Evolutionary conservation across 2,329 filamentous ascomycete species (phyloP).

Genomic region (Aspergillus aculeatinus): DNA sequence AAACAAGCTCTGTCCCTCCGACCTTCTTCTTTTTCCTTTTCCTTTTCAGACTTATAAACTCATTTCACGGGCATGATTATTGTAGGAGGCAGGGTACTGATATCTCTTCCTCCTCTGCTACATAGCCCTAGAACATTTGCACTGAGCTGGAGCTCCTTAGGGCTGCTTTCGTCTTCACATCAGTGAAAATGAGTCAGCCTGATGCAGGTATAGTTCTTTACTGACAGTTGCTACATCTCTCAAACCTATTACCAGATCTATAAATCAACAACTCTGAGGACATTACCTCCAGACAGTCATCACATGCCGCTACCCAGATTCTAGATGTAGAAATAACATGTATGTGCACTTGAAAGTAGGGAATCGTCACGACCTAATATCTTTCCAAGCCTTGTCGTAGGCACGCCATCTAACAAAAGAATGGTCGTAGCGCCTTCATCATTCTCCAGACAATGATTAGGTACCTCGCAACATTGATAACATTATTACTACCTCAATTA

Average conservation of each 20-base stretch:
- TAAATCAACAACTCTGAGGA: no score
- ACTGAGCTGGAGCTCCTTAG: constrained; percentile 66
- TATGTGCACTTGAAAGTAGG: no score
- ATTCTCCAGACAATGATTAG: not conserved
- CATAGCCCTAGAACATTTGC: constrained; percentile 61
- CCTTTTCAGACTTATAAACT: constrained; percentile 49
- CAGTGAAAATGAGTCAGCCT: constrained; percentile 27
- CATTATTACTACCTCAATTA: not conserved
- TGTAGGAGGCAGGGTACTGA: constrained; percentile 57
- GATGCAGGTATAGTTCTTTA: constrained; percentile 65
- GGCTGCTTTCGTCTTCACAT: constrained; percentile 29
- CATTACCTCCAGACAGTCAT: no score
- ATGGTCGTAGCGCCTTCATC: no score
- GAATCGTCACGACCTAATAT: no score
- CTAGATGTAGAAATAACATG: no score
- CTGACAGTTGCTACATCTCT: constrained; percentile 61
- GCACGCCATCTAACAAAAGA: no score
- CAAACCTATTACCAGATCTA: not conserved
- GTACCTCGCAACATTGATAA: not conserved
- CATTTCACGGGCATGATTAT: constrained; percentile 60
- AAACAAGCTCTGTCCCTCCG: constrained; percentile 10
- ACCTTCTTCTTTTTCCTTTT: constrained; percentile 23
- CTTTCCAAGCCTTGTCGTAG: no score
- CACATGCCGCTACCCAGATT: no score
- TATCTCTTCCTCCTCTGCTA: constrained; percentile 60